Base-by-base conservation (phyloP, 345 rosid genomes). In the Trapa incisa region DNA sequence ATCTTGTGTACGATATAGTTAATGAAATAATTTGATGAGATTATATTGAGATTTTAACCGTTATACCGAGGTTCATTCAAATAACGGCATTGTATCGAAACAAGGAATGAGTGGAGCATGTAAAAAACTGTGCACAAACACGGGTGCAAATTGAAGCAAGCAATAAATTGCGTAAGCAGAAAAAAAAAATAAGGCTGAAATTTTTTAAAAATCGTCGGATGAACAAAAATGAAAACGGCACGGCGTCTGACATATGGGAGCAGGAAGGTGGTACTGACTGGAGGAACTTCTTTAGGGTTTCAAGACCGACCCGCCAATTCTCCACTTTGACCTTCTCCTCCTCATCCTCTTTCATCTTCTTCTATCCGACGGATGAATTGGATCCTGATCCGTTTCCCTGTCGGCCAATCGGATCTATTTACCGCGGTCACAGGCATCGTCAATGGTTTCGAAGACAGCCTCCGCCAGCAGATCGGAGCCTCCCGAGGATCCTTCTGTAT, bases 401-500 rank as follows among this genome's bases (percentile, higher is more conserved):
- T 11, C 63, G 37, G 37, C 4, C 36, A 65, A 65, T 65, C 67
- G 67, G 67, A 43, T 65, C 67, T 53, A 11, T 32, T 16, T 53
- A 36, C 14, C 58, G 22, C 71, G 66, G 70, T 47, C 57, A 47
- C 42, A 36, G 71, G 64, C 36, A 8, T 61, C 72, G 67, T 29
- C 84, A 70, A 91, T 88, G 97, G 81, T 83, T 77, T 84, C 86
- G 66, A 71, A 79, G 78, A 75, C 79, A 66, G 36, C 77, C 47
- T 83, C 96, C 80, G 81, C 77, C 42, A 70, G 69, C 75, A 69
- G 90, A 89, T 86, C 96, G 86, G 96, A 74, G 61, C 73, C 54
- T 70, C 75, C 68, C 9, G 47, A 29, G 61, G 75, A 73, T 60
- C 69, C 78, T 42, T 47, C 66, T 70, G 83, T 74, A 79, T 41